Evolutionary conservation across 208 protist genomes (phyloP).

Genomic region (Acanthamoeba healyi): DNA sequence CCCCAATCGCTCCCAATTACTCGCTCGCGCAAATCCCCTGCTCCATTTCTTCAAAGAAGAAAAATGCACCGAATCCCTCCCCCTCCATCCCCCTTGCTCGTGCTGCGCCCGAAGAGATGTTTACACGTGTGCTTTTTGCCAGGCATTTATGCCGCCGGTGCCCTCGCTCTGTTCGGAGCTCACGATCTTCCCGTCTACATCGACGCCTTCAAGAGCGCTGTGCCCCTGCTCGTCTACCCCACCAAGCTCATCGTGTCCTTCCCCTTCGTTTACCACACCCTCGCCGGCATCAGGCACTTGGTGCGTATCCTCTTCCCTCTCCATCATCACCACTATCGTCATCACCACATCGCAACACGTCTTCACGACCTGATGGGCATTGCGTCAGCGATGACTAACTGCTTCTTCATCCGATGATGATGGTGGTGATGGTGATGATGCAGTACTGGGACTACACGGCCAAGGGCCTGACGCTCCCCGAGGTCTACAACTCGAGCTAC

Average conservation of each 20-base stretch:
- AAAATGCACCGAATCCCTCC: too few species aligned
- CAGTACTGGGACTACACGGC: conserved; percentile 76
- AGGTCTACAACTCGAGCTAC: conserved; percentile 18
- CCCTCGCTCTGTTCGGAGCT: conserved; percentile 56
- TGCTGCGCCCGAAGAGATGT: too few species aligned
- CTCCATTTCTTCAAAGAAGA: too few species aligned
- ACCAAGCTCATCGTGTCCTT: conserved; percentile 74
- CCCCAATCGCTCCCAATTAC: too few species aligned
- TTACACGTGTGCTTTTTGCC: too few species aligned
- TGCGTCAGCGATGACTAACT: too few species aligned
- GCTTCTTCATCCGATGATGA: background rate
- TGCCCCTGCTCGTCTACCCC: conserved; percentile 37
- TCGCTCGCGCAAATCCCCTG: too few species aligned
- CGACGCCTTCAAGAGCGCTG: conserved; percentile 44
- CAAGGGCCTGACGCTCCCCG: conserved; percentile 66
- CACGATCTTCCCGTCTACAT: conserved; percentile 70
- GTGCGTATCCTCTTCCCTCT: conserved; percentile 42
- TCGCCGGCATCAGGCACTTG: conserved; percentile 80
- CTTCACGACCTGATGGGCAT: background rate
- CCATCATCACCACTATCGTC: background rate
- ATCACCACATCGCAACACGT: background rate
- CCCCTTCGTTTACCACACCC: conserved; percentile 76
- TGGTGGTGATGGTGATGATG: too few species aligned
- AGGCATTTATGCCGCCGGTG: conserved; percentile 57
- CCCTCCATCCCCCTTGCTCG: too few species aligned